These are phyloP conservation scores for Cytospora chrysosperma DNA, from an alignment of 2,329 filamentous ascomycete genomes.

Conservation along the genomic window DNA sequence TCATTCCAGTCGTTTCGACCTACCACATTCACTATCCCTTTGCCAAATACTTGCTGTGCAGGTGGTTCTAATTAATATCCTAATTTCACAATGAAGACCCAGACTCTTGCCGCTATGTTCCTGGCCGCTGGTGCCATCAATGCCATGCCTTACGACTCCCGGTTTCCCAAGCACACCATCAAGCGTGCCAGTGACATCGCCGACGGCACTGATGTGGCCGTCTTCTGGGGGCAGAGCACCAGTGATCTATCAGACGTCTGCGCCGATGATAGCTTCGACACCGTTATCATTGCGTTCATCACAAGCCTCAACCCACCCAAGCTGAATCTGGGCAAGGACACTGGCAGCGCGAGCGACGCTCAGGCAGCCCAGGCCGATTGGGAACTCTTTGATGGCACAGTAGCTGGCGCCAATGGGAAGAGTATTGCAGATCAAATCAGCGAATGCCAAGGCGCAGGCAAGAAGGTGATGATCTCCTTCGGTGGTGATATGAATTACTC, in stretches of 20 bases:
- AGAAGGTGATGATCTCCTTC: slow-evolving; percentile 22
- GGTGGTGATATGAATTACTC: slow-evolving; percentile 7
- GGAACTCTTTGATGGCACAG: slow-evolving; percentile 14
- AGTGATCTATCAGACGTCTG: slow-evolving; percentile 12
- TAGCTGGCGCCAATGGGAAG: not conserved
- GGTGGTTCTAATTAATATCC: not conserved
- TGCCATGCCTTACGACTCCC: slow-evolving; percentile 7
- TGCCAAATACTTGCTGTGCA: not conserved
- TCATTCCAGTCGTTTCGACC: not conserved
- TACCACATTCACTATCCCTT: not conserved
- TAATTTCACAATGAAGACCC: slow-evolving; percentile 15
- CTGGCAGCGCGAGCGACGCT: slow-evolving; percentile 6
- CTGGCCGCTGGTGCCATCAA: not conserved
- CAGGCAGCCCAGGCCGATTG: slow-evolving; percentile 5
- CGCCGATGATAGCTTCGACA: slow-evolving; percentile 12
- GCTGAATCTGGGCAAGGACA: slow-evolving; percentile 20
- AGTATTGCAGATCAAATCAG: slow-evolving; percentile 17
- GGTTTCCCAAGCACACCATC: not conserved
- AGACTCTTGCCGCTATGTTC: not conserved
- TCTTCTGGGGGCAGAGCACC: slow-evolving; percentile 17
- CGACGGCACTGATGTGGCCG: slow-evolving; percentile 1
- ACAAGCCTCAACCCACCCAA: slow-evolving; percentile 17
- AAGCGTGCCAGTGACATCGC: slow-evolving; percentile 1
- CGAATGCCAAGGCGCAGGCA: slow-evolving; percentile 6
- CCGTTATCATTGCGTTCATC: slow-evolving; percentile 16